Evolutionary conservation across 345 rosid species (phyloP), one percentile per base, ranked within the genome.

Genomic region (Mallotus nudiflorus): DNA sequence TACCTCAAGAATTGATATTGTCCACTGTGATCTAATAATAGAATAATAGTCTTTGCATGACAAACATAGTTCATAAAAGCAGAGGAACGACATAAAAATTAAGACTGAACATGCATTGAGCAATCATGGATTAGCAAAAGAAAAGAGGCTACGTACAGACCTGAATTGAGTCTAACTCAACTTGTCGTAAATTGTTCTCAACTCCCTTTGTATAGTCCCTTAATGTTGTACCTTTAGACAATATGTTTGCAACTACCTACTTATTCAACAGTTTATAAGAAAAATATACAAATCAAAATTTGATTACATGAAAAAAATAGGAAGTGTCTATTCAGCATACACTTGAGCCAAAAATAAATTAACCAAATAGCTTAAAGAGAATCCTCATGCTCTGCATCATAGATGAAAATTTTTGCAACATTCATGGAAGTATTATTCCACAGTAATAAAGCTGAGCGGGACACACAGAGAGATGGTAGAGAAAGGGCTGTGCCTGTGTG

Each of bases 121-220:
- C 39, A 9, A 62, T 12, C 9, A n/a, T 12, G 37, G 35, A n/a
- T 16, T 20, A 16, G 14, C 16, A 57, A 49, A 24, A 24, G 28
- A 44, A 42, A 42, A 48, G 18, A 62, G 24, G 68, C 19, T 28
- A 66, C 78, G 49, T 28, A 66, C 78, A 51, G 44, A 95, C 99
- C 97, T 92, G 88, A 70, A 95, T 86, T 1, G 99, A 92, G 70
- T 95, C 99, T 84, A 90, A 82, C 77, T 92, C 97, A 65, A 92
- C 94, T 79, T 95, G 89, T 19, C 96, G 85, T 35, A 95, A 82
- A 78, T 92, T 92, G 87, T 92, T 89, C 80, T 95, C 99, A 11
- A 95, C 99, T 9, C 96, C 98, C 82, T 92, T 95, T 22, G 98
- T 86, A 70, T 90, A 82, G 60, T 92, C 98, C 81, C 94, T 89